Evolutionary conservation across 2,329 filamentous ascomycete genomes (phyloP).

Genomic region (Colletotrichum higginsianum): DNA sequence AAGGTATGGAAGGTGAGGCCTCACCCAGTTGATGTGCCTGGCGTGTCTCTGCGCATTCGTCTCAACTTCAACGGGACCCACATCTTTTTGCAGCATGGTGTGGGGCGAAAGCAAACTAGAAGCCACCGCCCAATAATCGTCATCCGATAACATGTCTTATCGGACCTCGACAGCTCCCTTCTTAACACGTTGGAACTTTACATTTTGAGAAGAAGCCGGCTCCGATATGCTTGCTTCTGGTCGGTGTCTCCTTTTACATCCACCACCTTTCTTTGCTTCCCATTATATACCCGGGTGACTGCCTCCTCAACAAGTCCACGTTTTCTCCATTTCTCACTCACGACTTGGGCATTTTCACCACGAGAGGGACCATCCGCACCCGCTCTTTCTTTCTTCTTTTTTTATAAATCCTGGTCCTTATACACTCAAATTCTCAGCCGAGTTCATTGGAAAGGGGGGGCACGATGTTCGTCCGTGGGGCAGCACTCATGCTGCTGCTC

Average conservation of each 20-base stretch:
- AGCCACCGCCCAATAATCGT: slow-evolving; percentile 7
- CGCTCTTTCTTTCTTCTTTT: not conserved
- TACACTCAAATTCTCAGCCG: not conserved
- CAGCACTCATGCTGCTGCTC: slow-evolving; percentile 65
- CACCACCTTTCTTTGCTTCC: not conserved
- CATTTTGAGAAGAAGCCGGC: slow-evolving; percentile 30
- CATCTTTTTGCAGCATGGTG: not conserved
- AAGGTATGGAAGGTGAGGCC: slow-evolving; percentile 8
- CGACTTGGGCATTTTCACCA: not conserved
- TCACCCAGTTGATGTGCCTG: slow-evolving; percentile 22
- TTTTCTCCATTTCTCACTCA: not conserved
- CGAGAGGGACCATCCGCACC: not conserved
- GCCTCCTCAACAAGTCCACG: not conserved
- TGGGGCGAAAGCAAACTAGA: slow-evolving; percentile 20
- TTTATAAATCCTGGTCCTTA: not conserved
- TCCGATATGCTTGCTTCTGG: slow-evolving; percentile 26
- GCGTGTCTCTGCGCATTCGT: slow-evolving; percentile 18
- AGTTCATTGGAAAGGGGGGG: slow-evolving; percentile 36
- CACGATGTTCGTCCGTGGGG: slow-evolving; percentile 68
- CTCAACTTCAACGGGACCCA: slow-evolving; percentile 29
- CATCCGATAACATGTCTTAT: slow-evolving; percentile 38
- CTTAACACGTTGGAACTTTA: slow-evolving; percentile 46
- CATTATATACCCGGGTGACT: not conserved
- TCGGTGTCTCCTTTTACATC: slow-evolving; percentile 15
- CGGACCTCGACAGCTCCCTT: slow-evolving; percentile 40